Percentiles rank a stretch among this genome's conserved stretches.
Evolutionary conservation across 2,329 filamentous ascomycete species (phyloP).

Genomic region (Aureobasidium sp.): DNA sequence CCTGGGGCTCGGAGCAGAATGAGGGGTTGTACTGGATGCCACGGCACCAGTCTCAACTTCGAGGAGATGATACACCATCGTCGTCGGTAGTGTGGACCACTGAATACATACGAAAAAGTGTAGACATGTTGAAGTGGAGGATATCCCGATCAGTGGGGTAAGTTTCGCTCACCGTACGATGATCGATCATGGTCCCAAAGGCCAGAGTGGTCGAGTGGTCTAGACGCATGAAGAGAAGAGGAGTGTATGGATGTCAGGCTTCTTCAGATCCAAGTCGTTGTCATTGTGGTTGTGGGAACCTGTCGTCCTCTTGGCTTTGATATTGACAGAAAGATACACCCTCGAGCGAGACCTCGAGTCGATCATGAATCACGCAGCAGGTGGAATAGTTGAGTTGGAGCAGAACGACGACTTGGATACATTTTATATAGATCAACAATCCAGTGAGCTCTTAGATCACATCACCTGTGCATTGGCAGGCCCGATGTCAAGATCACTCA

Average conservation of each 20-base stretch:
- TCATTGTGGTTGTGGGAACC: background rate
- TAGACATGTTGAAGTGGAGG: background rate
- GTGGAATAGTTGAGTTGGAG: too few relatives aligned
- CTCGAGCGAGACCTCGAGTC: background rate
- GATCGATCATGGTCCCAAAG: background rate
- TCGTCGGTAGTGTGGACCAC: background rate
- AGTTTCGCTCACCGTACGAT: background rate
- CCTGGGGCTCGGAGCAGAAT: slow-evolving; percentile 2
- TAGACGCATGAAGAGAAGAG: too few relatives aligned
- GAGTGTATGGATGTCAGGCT: background rate
- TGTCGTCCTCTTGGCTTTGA: background rate
- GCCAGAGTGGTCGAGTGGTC: background rate
- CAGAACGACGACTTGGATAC: too few relatives aligned
- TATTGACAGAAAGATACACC: background rate
- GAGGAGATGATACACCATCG: background rate
- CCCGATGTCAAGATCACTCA: too few relatives aligned
- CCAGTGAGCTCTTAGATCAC: too few relatives aligned
- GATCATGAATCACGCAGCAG: background rate
- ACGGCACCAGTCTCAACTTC: background rate
- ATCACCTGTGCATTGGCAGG: too few relatives aligned
- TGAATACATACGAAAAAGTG: background rate
- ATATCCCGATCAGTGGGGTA: background rate
- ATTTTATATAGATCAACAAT: too few relatives aligned
- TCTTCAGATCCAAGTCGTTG: background rate
- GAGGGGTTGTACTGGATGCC: background rate